These are phyloP conservation scores for Lanmaoa pseudosensibilis DNA, from an alignment of 768 basidiomycete species.

Conservation along the genomic window DNA sequence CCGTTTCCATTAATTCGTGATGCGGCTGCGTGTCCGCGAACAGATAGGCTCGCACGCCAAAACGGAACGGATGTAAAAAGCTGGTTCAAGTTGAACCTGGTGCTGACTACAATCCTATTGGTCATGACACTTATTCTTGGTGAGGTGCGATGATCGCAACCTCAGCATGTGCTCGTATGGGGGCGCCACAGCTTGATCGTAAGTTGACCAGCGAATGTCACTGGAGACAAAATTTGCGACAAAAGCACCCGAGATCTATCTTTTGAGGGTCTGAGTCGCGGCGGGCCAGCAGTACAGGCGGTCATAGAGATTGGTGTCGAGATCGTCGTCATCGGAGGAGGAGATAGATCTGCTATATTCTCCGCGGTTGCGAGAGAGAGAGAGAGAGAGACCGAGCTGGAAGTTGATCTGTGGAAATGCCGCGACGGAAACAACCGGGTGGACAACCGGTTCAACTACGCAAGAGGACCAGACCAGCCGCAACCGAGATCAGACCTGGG, in stretches of 20 bases:
- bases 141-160: constrained; percentile 7
- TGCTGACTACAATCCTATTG: background rate
- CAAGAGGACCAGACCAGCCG: background rate
- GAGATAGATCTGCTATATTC: background rate
- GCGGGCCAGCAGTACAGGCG: background rate
- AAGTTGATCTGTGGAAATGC: too few species aligned
- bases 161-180: background rate
- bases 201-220: background rate
- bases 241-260: constrained; percentile 17
- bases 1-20: background rate
- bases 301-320: constrained; percentile 2
- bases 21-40: background rate
- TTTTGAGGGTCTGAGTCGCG: background rate
- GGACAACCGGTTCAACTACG: background rate
- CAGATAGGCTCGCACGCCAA: background rate
- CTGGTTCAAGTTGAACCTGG: background rate
- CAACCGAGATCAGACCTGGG: background rate
- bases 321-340: constrained; percentile 7
- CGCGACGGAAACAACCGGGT: background rate
- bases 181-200: background rate
- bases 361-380: background rate
- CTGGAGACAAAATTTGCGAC: constrained; percentile 1
- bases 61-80: background rate
- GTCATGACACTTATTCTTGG: background rate
- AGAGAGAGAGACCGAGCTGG: background rate